Evolutionary conservation across 2,329 filamentous ascomycete species (phyloP).

Genomic region (Didymella pinodella): DNA sequence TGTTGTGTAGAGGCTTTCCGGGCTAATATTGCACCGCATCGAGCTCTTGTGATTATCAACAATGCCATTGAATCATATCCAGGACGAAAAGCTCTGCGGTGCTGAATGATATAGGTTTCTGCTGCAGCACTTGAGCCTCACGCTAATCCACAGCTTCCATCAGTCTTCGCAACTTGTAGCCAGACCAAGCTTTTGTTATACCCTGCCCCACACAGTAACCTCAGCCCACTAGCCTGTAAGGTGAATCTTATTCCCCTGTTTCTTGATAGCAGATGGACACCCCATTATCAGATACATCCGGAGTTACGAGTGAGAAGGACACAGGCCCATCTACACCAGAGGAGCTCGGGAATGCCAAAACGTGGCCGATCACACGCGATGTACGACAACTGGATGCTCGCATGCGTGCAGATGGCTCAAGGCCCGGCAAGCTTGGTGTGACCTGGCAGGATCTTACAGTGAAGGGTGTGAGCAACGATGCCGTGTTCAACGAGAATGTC

Average conservation of each 20-base stretch:
- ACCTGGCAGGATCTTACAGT: not conserved
- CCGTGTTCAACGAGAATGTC: not conserved
- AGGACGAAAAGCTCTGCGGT: not conserved
- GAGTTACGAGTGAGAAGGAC: not conserved
- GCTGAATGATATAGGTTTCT: not conserved
- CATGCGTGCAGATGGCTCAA: not conserved
- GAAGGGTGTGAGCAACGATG: not conserved
- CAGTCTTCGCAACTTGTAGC: not conserved
- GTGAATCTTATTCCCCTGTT: not conserved
- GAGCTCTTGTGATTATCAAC: not conserved
- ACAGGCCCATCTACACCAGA: not conserved
- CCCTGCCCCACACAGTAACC: no score
- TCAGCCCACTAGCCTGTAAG: no score
- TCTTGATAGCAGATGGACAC: not conserved
- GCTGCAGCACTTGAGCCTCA: not conserved
- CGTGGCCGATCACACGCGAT: not conserved
- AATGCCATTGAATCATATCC: not conserved
- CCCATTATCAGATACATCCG: not conserved
- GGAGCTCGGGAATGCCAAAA: not conserved
- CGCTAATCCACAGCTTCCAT: not conserved
- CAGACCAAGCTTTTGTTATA: no score
- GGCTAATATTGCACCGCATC: not conserved
- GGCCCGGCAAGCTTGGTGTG: not conserved
- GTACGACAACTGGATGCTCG: not conserved
- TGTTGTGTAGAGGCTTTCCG: not conserved